phyloP scores from a whole-genome alignment of 1,284 basidiomycete genomes.

The Naganishia liquefaciens region DNA sequence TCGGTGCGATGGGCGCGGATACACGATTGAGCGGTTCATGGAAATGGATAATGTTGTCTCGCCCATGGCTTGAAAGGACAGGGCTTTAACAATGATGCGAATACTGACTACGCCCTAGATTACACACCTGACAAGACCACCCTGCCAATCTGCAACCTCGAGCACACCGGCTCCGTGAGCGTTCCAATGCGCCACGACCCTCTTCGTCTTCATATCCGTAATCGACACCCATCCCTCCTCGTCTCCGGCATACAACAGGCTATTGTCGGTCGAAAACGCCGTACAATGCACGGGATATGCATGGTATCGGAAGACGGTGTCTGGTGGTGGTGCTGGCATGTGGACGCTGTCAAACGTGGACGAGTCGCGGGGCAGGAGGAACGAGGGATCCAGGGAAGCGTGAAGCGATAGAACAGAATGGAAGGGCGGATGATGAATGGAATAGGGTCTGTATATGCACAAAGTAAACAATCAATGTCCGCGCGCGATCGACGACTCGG shows the following conservation, averaged over 20 bases:
- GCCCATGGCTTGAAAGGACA: slow-evolving; percentile 64
- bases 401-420: background rate
- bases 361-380: too few species aligned
- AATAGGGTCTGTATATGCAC: background rate
- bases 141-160: slow-evolving; percentile 70
- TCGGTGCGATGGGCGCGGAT: slow-evolving; percentile 12
- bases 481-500: background rate
- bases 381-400: background rate
- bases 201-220: slow-evolving; percentile 69
- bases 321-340: slow-evolving; percentile 58
- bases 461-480: slow-evolving; percentile 23
- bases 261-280: slow-evolving; percentile 66
- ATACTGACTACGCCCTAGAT: background rate
- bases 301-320: slow-evolving; percentile 74
- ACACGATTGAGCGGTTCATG: slow-evolving; percentile 39
- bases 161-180: slow-evolving; percentile 75
- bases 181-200: slow-evolving; percentile 70
- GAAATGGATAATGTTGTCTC: slow-evolving; percentile 65
- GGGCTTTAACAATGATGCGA: background rate
- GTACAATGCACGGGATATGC: slow-evolving; percentile 62
- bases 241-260: slow-evolving; percentile 78
- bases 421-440: slow-evolving; percentile 21
- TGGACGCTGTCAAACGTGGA: too few species aligned
- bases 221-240: slow-evolving; percentile 68
- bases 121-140: slow-evolving; percentile 68